A percentile compares a stretch with the other conserved stretches of the same genome.
Conservation (phyloP, 2,329 filamentous ascomycete species). For the Ophiostoma sp. region DNA sequence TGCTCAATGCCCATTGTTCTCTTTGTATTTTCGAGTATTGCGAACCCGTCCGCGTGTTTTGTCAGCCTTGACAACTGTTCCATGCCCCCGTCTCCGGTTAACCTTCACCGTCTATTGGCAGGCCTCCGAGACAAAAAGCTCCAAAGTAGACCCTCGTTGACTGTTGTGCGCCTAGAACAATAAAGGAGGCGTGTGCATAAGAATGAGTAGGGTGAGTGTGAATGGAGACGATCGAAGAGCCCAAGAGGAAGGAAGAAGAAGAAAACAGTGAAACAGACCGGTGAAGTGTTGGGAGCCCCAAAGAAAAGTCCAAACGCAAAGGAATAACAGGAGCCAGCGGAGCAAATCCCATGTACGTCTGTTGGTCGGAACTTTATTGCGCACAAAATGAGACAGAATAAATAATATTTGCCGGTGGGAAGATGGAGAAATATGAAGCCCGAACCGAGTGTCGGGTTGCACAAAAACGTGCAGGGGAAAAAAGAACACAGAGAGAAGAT, state of each 20-base stretch:
- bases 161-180: not conserved
- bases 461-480: not conserved
- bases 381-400: not conserved
- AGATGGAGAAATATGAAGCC: not conserved
- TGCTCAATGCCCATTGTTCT: not conserved
- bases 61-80: not conserved
- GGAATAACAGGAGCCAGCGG: not conserved
- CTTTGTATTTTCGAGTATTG: not conserved
- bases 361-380: not conserved
- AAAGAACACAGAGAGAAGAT: not conserved
- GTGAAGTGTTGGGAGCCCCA: not conserved
- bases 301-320: not conserved
- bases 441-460: constrained; percentile 5
- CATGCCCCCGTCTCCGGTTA: not conserved
- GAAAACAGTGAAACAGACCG: constrained; percentile 6
- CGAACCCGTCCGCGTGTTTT: not conserved
- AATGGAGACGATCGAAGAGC: not conserved
- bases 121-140: not conserved
- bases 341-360: not conserved
- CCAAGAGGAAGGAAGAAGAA: not conserved
- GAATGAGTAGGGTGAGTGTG: not conserved
- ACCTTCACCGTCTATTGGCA: not conserved
- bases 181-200: not conserved
- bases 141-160: not conserved
- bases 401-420: not conserved